Base-by-base conservation (phyloP, 192 early-diverging fungal genomes). In the Umbelopsis sp. region DNA sequence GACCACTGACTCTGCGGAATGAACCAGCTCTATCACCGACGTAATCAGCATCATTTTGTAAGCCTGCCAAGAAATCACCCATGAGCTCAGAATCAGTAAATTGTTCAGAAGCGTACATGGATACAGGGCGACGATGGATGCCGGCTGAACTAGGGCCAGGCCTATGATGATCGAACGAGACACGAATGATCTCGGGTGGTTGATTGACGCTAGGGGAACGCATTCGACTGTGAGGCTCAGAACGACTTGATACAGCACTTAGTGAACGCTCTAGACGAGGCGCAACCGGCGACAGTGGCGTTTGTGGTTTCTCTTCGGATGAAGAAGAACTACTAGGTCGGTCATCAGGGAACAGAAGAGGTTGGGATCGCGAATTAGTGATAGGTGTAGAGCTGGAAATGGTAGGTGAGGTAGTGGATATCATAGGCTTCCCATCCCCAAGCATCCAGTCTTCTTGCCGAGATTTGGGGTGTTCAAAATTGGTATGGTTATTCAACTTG, bases 31-130 rank as follows among this genome's bases (percentile, higher is more conserved):
- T 62, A 53, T 71, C 70, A 24, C 80, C 80, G 3, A 77, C 73
- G 6, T 78, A 59, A 70, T 77, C 71, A 20, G 76, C 73, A n/a
- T 75, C 68, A n/a, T 74, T 81, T 32, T 69, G 73, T 17, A 81
- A 49, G 1, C 68, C 65, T n/a, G 49, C 12, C 5, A 81, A 45
- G 65, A 81, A 81, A 51, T 78, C 80, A 24, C 80, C 80, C 66
- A 81, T 51, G 12, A 71, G 22, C 54, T 75, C 76, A 9, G 68
- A 49, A 16, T 44, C 41, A 1, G 72, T 36, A 26, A 71, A 54
- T 16, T 50, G 7, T 0, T 38, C 22, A 16, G 41, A 10, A 11
- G 56, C 32, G 29, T 62, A 62, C 56, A 62, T 62, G 11, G 66
- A 47, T 9, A 47, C 43, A 8, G 66, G 66, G 14, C 45, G 66